Evolutionary conservation across 1,139 yeast species (phyloP).

Genomic region (Candida labiduridarum): DNA sequence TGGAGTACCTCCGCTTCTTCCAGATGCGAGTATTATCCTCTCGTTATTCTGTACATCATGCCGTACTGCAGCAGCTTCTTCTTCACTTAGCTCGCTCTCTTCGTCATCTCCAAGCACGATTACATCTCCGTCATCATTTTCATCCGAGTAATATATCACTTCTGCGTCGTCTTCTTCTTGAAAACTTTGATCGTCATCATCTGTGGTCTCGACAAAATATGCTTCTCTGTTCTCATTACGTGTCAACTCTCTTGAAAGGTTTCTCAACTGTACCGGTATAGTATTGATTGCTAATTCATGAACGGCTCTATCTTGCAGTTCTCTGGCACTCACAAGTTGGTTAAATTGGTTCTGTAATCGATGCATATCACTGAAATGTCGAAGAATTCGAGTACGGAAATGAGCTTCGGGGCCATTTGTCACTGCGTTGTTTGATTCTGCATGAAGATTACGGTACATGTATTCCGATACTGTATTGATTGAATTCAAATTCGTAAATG

Average conservation of each 20-base stretch:
- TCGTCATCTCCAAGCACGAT: slow-evolving; percentile 9
- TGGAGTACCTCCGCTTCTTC: slow-evolving; percentile 18
- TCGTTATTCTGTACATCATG: slow-evolving; percentile 24
- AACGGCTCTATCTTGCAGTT: slow-evolving; percentile 5
- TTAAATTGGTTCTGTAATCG: slow-evolving; percentile 15
- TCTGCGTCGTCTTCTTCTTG: slow-evolving; percentile 14
- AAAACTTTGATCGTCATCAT: slow-evolving; percentile 17
- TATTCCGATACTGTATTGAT: slow-evolving; percentile 16
- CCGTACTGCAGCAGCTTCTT: slow-evolving; percentile 17
- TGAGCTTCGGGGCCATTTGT: slow-evolving; percentile 10
- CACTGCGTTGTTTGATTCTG: slow-evolving; percentile 1
- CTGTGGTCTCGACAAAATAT: slow-evolving; percentile 12
- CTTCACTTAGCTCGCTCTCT: slow-evolving; percentile 10
- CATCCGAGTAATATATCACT: slow-evolving; percentile 8
- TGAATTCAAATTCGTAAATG: slow-evolving; percentile 13
- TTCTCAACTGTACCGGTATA: slow-evolving; percentile 17
- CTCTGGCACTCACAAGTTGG: slow-evolving; percentile 11
- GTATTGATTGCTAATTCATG: slow-evolving; percentile 9
- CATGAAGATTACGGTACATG: slow-evolving; percentile 13
- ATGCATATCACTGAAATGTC: slow-evolving; percentile 15
- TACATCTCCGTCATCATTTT: slow-evolving; percentile 7
- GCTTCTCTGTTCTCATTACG: slow-evolving; percentile 12
- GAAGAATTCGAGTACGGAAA: slow-evolving; percentile 15
- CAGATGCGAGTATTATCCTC: slow-evolving; percentile 29
- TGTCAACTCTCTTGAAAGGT: slow-evolving; percentile 14